These are phyloP conservation scores for Ceratobasidium sp. DNA, from an alignment of 1,284 basidiomycete species.

Conservation along the genomic window DNA sequence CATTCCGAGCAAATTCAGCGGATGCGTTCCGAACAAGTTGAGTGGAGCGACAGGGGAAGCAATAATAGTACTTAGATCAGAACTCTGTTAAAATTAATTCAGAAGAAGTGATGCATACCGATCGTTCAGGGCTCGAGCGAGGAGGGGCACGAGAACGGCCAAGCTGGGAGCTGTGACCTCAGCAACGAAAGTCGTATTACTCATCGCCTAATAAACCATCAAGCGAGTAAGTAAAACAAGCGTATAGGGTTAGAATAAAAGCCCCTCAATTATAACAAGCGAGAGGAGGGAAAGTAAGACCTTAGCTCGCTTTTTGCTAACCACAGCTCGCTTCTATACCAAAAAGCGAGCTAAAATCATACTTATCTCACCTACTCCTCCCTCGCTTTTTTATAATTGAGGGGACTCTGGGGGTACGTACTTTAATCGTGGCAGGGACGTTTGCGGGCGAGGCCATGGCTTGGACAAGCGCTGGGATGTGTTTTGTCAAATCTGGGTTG, in stretches of 20 bases:
- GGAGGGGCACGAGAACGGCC: conserved; percentile 93
- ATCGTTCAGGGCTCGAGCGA: conserved; percentile 93
- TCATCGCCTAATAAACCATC: conserved; percentile 41
- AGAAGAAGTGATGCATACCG: conserved; percentile 55
- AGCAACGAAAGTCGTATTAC: conserved; percentile 92
- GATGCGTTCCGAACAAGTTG: no score
- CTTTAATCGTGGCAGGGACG: conserved; percentile 95
- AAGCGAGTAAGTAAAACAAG: not conserved
- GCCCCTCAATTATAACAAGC: no score
- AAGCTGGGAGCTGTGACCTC: conserved; percentile 97
- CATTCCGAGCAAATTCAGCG: no score
- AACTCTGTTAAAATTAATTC: no score
- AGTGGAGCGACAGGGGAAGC: conserved; percentile 51
- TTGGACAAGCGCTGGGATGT: conserved; percentile 91
- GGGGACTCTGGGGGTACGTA: conserved; percentile 66
- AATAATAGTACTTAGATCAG: no score
- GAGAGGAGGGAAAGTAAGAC: no score
- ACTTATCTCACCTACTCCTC: no score
- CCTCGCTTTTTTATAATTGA: no score
- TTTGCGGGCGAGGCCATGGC: conserved; percentile 90
- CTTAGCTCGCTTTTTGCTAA: no score
- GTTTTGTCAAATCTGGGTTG: conserved; percentile 92
- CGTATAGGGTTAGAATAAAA: not conserved
- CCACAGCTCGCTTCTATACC: no score
- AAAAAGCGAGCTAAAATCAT: no score